Conservation (phyloP, 805 yeast genomes). For the Cyberlindnera mrakii region DNA sequence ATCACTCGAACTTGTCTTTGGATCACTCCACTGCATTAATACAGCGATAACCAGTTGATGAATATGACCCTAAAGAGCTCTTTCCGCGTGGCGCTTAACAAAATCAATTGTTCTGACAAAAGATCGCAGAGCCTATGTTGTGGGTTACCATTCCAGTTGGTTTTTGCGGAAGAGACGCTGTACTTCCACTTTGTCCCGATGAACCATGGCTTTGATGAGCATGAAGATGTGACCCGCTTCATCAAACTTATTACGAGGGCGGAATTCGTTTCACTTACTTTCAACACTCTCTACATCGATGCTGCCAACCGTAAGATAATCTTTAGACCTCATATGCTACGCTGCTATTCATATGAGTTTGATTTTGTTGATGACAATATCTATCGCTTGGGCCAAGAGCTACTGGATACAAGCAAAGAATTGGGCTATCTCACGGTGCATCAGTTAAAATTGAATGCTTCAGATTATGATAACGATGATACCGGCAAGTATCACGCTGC, state of each 20-base stretch:
- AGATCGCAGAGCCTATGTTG: conserved; percentile 1
- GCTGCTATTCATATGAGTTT: conserved; percentile 20
- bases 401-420: conserved; percentile 6
- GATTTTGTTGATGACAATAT: conserved; percentile 13
- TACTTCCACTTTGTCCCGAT: conserved; percentile 16
- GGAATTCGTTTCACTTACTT: conserved; percentile 22
- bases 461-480: conserved; percentile 27
- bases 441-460: conserved; percentile 27
- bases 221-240: conserved; percentile 10
- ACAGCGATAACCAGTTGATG: not conserved
- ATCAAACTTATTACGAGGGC: conserved; percentile 17
- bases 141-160: conserved; percentile 9
- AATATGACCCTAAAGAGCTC: conserved; percentile 15
- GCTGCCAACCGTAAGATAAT: conserved; percentile 12
- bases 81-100: conserved; percentile 15
- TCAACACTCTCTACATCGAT: conserved; percentile 17
- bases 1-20: too few species aligned
- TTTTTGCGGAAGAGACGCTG: conserved; percentile 15
- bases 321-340: conserved; percentile 21
- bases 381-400: conserved; percentile 6
- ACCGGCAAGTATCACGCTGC: conserved; percentile 13
- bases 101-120: conserved; percentile 10
- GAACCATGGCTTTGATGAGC: not conserved
- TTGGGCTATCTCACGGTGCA: conserved; percentile 22
- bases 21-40: too few species aligned